Percentiles rank a stretch among this genome's conserved stretches.
phyloP scores from a whole-genome alignment of 495 filamentous ascomycete species.

The Pyrenula massariospora region DNA sequence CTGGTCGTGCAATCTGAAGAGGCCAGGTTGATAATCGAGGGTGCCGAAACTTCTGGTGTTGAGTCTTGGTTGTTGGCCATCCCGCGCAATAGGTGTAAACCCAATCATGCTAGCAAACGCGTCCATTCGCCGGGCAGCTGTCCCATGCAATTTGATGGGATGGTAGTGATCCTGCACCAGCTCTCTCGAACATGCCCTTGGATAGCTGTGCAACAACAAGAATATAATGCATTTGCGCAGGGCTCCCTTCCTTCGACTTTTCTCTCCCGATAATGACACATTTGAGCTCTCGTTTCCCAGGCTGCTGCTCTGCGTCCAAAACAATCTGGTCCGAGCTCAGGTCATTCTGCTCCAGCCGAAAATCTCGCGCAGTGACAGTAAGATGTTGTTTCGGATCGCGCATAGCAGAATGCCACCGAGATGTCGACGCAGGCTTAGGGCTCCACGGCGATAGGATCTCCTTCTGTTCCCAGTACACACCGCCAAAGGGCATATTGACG shows the following conservation, averaged over 20 bases:
- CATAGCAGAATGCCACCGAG: background rate
- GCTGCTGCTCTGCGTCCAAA: conserved; percentile 1
- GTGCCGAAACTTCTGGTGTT: no score
- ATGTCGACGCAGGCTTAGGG: background rate
- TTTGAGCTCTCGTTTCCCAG: background rate
- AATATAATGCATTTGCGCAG: background rate
- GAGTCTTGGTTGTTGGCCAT: no score
- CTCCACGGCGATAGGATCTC: conserved; percentile 1
- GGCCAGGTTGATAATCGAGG: no score
- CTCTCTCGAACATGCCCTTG: background rate
- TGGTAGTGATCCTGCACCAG: background rate
- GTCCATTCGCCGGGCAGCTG: background rate
- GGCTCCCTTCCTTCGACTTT: background rate
- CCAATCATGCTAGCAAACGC: background rate
- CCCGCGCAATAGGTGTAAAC: no score
- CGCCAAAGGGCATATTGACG: conserved; percentile 6
- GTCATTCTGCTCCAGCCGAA: conserved; percentile 6
- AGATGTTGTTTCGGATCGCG: conserved; percentile 1
- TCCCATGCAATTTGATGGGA: background rate
- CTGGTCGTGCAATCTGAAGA: no score
- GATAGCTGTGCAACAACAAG: background rate
- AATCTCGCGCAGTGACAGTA: conserved; percentile 8
- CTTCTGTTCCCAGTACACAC: conserved; percentile 12
- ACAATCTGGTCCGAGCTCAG: conserved; percentile 11
- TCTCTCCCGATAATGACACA: background rate